Conservation (phyloP, 1,139 yeast species). For the Sugiyamaella neomexicana region DNA sequence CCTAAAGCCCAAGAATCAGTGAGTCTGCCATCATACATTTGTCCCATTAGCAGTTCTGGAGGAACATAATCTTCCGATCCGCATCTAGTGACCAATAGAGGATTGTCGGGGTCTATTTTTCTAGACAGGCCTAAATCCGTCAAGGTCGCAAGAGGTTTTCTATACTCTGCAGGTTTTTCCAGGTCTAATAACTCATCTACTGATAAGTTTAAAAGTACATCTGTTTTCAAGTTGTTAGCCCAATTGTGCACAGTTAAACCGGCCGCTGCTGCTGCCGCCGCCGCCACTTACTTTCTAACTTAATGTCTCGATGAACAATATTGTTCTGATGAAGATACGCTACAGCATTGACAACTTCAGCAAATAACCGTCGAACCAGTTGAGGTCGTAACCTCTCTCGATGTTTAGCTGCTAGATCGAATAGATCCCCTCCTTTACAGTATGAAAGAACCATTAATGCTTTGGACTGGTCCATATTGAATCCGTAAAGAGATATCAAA, state of each 20-base stretch:
- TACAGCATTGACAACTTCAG: slow-evolving; percentile 67
- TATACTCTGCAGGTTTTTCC: slow-evolving; percentile 26
- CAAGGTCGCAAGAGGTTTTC: slow-evolving; percentile 55
- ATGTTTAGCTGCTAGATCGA: slow-evolving; percentile 56
- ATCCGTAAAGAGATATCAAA: slow-evolving; percentile 45
- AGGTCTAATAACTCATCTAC: slow-evolving; percentile 39
- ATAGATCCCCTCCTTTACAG: slow-evolving; percentile 82
- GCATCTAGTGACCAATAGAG: slow-evolving; percentile 77
- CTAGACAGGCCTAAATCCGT: slow-evolving; percentile 91
- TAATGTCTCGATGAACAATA: slow-evolving; percentile 84
- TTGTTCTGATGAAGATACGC: slow-evolving; percentile 65
- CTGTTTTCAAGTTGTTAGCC: not conserved
- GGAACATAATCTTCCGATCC: slow-evolving; percentile 96
- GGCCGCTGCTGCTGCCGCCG: no score
- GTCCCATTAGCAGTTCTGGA: slow-evolving; percentile 88
- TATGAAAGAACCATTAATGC: slow-evolving; percentile 66
- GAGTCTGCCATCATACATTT: slow-evolving; percentile 83
- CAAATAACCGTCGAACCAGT: slow-evolving; percentile 59
- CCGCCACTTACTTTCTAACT: slow-evolving; percentile 63
- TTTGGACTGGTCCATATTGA: slow-evolving; percentile 36
- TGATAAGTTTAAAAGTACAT: slow-evolving; percentile 55
- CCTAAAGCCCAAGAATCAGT: slow-evolving; percentile 96
- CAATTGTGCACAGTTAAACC: no score
- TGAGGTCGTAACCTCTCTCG: slow-evolving; percentile 45
- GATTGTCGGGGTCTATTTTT: slow-evolving; percentile 55